A percentile compares a stretch with the other conserved stretches of the same genome.
phyloP scores from a whole-genome alignment of 2,329 filamentous ascomycete species.

The Mariannaea sp. region DNA sequence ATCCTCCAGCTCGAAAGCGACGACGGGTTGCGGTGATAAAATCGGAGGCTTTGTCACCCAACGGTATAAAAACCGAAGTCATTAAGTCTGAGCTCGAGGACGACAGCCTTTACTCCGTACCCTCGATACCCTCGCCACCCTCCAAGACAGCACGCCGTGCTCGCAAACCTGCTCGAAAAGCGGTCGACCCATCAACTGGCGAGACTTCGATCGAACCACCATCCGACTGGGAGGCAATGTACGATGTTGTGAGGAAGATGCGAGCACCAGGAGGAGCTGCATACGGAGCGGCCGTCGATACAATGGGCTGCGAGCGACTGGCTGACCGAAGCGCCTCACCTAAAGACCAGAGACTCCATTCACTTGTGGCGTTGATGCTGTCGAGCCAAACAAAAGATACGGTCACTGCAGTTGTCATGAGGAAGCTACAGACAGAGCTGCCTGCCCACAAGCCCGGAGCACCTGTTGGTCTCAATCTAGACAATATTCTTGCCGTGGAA shows the following conservation, averaged over 20 bases:
- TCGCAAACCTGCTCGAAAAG: conserved; percentile 54
- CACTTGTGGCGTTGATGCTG: conserved; percentile 85
- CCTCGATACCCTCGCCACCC: conserved; percentile 36
- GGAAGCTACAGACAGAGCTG: conserved; percentile 75
- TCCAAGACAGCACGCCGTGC: conserved; percentile 38
- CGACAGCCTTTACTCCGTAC: conserved; percentile 32
- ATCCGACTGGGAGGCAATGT: conserved; percentile 82
- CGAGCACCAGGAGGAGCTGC: conserved; percentile 59
- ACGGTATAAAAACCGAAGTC: conserved; percentile 47
- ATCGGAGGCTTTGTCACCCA: conserved; percentile 19
- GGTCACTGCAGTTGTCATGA: conserved; percentile 83
- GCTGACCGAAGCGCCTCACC: conserved; percentile 58
- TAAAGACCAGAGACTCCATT: conserved; percentile 77
- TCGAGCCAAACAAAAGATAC: conserved; percentile 94
- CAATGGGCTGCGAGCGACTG: conserved; percentile 90
- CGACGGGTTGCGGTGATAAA: conserved; percentile 33
- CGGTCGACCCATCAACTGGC: conserved; percentile 48
- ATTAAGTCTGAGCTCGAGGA: conserved; percentile 49
- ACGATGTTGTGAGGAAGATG: conserved; percentile 79
- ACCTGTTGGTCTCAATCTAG: conserved; percentile 66
- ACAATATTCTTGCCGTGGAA: conserved; percentile 75
- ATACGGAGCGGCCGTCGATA: conserved; percentile 86
- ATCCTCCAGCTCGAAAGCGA: conserved; percentile 41
- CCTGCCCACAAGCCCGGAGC: conserved; percentile 53
- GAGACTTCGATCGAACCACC: conserved; percentile 61